A percentile compares a stretch with the other conserved stretches of the same genome.
These are phyloP conservation scores for Epichloe typhina DNA, from an alignment of 2,329 filamentous ascomycete species.

Conservation along the genomic window DNA sequence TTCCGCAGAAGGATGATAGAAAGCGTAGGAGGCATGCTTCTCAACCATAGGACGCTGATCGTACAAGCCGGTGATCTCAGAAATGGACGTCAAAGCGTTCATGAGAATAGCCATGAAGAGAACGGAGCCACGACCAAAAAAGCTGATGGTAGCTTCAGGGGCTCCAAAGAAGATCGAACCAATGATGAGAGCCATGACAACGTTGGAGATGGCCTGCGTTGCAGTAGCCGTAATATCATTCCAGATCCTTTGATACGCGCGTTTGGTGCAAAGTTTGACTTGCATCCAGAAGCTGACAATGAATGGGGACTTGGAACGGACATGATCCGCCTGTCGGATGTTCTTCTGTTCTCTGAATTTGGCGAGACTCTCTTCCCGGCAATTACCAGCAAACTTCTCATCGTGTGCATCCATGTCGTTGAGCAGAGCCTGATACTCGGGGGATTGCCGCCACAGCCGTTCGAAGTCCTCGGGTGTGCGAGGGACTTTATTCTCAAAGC, in stretches of 20 bases:
- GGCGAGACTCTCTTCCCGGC: slow-evolving; percentile 23
- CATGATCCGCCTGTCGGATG: slow-evolving; percentile 36
- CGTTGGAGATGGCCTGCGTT: slow-evolving; percentile 31
- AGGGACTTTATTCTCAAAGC: slow-evolving; percentile 49
- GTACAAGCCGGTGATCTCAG: slow-evolving; percentile 36
- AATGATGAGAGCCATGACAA: slow-evolving; percentile 46
- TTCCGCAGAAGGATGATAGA: slow-evolving; percentile 39
- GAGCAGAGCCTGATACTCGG: slow-evolving; percentile 28
- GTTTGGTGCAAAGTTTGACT: slow-evolving; percentile 34
- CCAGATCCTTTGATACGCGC: slow-evolving; percentile 39
- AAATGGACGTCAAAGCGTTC: slow-evolving; percentile 43
- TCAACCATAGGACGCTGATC: slow-evolving; percentile 33
- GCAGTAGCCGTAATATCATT: slow-evolving; percentile 36
- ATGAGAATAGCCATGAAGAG: slow-evolving; percentile 49
- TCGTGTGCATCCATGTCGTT: slow-evolving; percentile 39
- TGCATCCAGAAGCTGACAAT: slow-evolving; percentile 43
- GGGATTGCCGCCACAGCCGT: slow-evolving; percentile 29
- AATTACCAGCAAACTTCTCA: slow-evolving; percentile 27
- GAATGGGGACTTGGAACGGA: slow-evolving; percentile 42
- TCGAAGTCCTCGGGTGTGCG: slow-evolving; percentile 60
- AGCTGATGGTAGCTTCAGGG: slow-evolving; percentile 33
- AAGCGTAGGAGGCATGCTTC: slow-evolving; percentile 35
- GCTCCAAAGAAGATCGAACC: slow-evolving; percentile 46
- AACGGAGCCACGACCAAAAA: slow-evolving; percentile 40
- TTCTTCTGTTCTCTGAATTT: slow-evolving; percentile 35